phyloP scores from a whole-genome alignment of 2,329 filamentous ascomycete species.

The Dothiorella sarmentorum region DNA sequence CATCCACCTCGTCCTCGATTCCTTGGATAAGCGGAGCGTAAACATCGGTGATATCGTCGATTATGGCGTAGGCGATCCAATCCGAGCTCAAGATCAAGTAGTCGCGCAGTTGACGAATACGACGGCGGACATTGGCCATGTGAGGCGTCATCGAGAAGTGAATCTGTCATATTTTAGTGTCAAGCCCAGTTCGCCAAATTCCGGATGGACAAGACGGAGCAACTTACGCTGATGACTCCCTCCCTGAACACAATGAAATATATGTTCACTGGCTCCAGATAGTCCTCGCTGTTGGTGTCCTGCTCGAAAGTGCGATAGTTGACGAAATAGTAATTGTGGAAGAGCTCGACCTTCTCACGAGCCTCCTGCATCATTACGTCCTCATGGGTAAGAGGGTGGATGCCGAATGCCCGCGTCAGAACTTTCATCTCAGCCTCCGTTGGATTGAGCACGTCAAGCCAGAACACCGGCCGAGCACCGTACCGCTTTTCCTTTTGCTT shows the following conservation, averaged over 20 bases:
- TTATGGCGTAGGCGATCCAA: conserved; percentile 97
- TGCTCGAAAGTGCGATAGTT: conserved; percentile 98
- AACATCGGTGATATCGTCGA: conserved; percentile 96
- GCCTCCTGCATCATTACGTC: conserved; percentile 98
- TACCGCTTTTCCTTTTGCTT: conserved; percentile 40
- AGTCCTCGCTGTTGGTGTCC: conserved; percentile 82
- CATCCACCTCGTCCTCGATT: conserved; percentile 94
- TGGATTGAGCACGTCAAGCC: conserved; percentile 88
- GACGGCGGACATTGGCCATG: conserved; percentile 88
- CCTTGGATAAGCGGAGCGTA: conserved; percentile 88
- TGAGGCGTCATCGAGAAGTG: conserved; percentile 97
- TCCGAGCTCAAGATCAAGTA: conserved; percentile 90
- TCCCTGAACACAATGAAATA: conserved; percentile 96
- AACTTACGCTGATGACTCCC: conserved; percentile 69
- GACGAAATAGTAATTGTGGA: conserved; percentile 97
- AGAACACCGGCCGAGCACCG: conserved; percentile 89
- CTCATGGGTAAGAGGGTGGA: conserved; percentile 91
- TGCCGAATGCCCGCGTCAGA: conserved; percentile 86
- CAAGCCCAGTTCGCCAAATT: not conserved
- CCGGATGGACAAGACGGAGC: not conserved
- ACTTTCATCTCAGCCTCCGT: conserved; percentile 96
- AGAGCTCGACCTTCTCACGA: conserved; percentile 95
- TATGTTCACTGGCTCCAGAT: conserved; percentile 93
- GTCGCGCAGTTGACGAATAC: conserved; percentile 89
- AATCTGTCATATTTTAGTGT: conserved; percentile 49